Base-by-base conservation (phyloP, 1,284 basidiomycete genomes). In the Cryptococcus wingfieldii region DNA sequence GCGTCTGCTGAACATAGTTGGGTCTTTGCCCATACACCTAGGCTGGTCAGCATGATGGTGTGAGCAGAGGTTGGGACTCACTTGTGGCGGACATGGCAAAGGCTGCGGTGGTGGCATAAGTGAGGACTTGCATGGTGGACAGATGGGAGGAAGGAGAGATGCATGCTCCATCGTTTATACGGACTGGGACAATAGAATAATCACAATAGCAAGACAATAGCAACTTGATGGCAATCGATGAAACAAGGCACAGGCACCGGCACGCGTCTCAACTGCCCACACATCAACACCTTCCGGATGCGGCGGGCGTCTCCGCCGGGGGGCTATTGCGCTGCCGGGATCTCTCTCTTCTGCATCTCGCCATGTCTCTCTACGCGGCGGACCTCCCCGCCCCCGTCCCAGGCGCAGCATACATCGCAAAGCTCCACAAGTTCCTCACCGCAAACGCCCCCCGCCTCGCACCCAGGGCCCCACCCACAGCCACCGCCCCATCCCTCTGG, bases 351-450 rank as follows among this genome's bases (percentile, higher is more conserved):
- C 27, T 12, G 25, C 45, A 46, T 13, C 23, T 16, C 27, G 3
- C 45, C 45, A 50, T 50, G 48, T 38, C 53, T 48, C 50, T 54
- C 47, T 31, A 54, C 50, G 23, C 23, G 7, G 38, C 16, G 18
- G 23, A 23, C 23, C 23, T n/a, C 28, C 16, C 43, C 53, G 27
- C 56, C 51, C 4, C 54, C 67, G 56, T 76, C 19, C 53, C 61
- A 0, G 76, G 74, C 12, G 38, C 55, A 16, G 62, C 64, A 27
- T 77, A 77, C 59, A 34, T 77, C 45, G 31, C 50, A 43, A 76
- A 69, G 38, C 67, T 77, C 16, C 70, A 73, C 59, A 71, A 70
- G 56, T 77, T 75, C 60, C 66, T 77, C 28, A 57, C 61, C 10
- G 53, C 64, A 45, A 75, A 77, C 61, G 61, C 70, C 8, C 16